Percentiles rank a stretch among this genome's conserved stretches.
Conservation (phyloP, 2,329 filamentous ascomycete genomes). For the Fusarium armeniacum region DNA sequence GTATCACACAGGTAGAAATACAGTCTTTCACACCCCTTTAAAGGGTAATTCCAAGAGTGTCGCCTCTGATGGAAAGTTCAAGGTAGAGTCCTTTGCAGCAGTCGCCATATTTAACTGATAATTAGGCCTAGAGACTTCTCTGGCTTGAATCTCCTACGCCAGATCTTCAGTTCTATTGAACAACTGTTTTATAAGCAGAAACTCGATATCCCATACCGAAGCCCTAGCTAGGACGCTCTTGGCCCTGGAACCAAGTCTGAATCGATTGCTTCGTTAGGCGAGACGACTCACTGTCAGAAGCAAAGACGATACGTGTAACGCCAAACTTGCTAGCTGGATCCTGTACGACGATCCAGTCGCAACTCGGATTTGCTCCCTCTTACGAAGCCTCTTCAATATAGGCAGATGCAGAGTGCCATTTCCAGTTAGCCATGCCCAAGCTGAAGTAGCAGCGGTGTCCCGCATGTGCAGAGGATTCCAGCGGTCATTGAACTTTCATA, state of each 20-base stretch:
- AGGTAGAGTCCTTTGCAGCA: background rate
- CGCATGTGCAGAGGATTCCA: background rate
- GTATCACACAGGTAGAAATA: background rate
- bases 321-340: background rate
- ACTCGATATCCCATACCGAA: background rate
- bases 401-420: background rate
- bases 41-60: background rate
- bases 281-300: background rate
- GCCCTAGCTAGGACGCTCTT: background rate
- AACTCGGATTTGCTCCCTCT: background rate
- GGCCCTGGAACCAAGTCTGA: no score
- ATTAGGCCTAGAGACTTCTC: background rate
- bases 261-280: background rate
- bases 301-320: background rate
- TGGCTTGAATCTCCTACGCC: background rate
- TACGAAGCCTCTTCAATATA: background rate
- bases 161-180: background rate
- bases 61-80: background rate
- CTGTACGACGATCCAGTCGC: background rate
- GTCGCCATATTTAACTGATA: background rate
- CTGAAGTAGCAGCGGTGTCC: background rate
- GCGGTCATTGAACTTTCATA: background rate
- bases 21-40: background rate
- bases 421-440: background rate
- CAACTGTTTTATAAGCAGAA: background rate